A percentile compares a stretch with the other conserved stretches of the same genome.
Conservation (phyloP, 139 green algal species). For the Chlorella sp. region DNA sequence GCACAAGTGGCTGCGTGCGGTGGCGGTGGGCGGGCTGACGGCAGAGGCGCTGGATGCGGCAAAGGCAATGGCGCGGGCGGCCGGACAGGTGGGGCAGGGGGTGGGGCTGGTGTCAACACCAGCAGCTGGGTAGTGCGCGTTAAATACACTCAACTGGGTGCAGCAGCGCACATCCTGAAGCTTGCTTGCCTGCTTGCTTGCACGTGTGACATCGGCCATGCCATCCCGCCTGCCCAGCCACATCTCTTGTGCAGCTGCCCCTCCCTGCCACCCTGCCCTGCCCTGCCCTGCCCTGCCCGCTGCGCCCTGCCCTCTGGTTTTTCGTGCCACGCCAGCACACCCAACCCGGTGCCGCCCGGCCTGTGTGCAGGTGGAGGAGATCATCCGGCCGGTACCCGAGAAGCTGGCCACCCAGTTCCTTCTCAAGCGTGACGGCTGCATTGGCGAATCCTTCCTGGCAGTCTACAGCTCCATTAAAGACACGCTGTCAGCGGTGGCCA, state of each 20-base stretch:
- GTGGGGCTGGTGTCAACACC: no score
- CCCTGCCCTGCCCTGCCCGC: background rate
- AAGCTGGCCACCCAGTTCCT: conserved; percentile 52
- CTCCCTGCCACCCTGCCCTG: background rate
- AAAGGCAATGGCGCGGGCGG: conserved; percentile 49
- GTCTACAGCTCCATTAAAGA: conserved; percentile 77
- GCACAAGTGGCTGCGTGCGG: conserved; percentile 75
- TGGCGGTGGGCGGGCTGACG: conserved; percentile 79
- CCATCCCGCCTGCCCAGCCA: background rate
- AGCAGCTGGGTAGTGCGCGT: no score
- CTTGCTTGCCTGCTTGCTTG: no score
- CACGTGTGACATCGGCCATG: background rate
- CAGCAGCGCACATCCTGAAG: no score
- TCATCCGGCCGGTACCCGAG: conserved; percentile 61
- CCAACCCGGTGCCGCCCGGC: background rate
- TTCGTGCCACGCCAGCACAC: no score
- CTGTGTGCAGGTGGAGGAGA: conserved; percentile 59
- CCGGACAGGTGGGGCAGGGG: conserved; percentile 40
- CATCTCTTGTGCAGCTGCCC: background rate
- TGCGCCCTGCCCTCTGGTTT: background rate
- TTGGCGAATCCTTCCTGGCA: conserved; percentile 63
- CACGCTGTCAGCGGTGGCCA: conserved; percentile 73
- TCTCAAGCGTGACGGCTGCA: conserved; percentile 84
- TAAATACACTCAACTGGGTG: no score
- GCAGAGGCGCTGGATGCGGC: conserved; percentile 40